Evolutionary conservation across 257 asterid species (phyloP), one percentile per base, ranked within the genome.

Genomic region (Jacaranda mimosifolia): DNA sequence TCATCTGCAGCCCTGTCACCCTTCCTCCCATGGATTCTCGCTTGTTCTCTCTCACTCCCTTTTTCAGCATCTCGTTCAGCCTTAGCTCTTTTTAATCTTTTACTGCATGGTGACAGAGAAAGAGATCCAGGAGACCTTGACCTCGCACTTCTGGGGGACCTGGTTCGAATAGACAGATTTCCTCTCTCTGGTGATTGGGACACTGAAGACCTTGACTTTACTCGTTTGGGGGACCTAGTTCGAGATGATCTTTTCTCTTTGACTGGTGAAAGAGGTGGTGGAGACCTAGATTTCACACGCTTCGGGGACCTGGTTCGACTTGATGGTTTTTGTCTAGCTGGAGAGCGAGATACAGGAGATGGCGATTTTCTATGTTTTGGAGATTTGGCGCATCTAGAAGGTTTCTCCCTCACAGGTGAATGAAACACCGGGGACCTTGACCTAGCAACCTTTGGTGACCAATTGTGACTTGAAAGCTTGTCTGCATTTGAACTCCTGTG

Each of bases 91-190:
- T 72, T 86, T 77, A 90, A 84, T 82, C 97, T 88, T 80, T 83
- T 91, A 76, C 94, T 89, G 36, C 88, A 92, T 1, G 97, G 97
- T 39, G 99, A 96, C 26, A 80, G 91, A 5, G 94, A 86, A 21
- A 63, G 79, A 35, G 86, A 81, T 59, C 56, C 80, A 48, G 89
- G 85, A 65, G 89, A 86, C 77, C 57, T 69, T 45, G 86, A 63
- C 49, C 85, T 82, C 63, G 76, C 76, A 66, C 38, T 76, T 62
- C 48, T 75, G 0, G 87, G 80, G 10, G 88, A 82, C 40, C 66
- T 73, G 49, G 60, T 66, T 59, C 76, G 63, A 68, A 48, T 51
- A 21, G 83, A 73, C 32, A 43, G 48, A 42, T 76, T 82, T 32
- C 51, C 80, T 56, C 59, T 79, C 77, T 74, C 65, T 14, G 81